Evolutionary conservation across 257 asterid genomes (phyloP).

Genomic region (Nicotiana undulata): DNA sequence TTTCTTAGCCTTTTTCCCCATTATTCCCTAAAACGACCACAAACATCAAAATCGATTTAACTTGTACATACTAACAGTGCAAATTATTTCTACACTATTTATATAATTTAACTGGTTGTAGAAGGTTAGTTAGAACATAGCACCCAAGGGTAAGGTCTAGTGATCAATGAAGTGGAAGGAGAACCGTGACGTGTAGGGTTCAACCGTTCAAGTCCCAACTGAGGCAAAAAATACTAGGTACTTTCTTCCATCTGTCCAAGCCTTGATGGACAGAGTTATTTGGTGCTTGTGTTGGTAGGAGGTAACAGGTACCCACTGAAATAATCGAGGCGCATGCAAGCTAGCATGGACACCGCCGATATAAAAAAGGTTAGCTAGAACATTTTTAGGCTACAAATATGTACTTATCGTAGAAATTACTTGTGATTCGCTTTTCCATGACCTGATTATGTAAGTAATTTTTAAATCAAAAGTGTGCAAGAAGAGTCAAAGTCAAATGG

Average conservation of each 20-base stretch:
- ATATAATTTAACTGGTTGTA: not conserved
- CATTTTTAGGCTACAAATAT: not conserved
- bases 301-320: too few species aligned
- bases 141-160: too few species aligned
- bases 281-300: too few species aligned
- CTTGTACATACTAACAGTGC: not conserved
- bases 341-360: too few species aligned
- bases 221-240: too few species aligned
- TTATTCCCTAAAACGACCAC: slow-evolving; percentile 20
- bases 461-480: not conserved
- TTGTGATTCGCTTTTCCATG: not conserved
- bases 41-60: not conserved
- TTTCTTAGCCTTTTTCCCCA: slow-evolving; percentile 83
- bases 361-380: not conserved
- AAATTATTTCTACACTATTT: not conserved
- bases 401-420: not conserved
- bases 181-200: too few species aligned
- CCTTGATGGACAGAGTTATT: too few species aligned
- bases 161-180: too few species aligned
- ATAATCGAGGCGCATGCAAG: too few species aligned
- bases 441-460: not conserved
- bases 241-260: too few species aligned
- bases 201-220: too few species aligned
- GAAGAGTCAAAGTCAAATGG: not conserved
- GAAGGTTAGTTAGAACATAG: not conserved